Evolutionary conservation across 768 basidiomycete genomes (phyloP), one percentile per base, ranked within the genome.

Genomic region (Solioccasus polychromus): DNA sequence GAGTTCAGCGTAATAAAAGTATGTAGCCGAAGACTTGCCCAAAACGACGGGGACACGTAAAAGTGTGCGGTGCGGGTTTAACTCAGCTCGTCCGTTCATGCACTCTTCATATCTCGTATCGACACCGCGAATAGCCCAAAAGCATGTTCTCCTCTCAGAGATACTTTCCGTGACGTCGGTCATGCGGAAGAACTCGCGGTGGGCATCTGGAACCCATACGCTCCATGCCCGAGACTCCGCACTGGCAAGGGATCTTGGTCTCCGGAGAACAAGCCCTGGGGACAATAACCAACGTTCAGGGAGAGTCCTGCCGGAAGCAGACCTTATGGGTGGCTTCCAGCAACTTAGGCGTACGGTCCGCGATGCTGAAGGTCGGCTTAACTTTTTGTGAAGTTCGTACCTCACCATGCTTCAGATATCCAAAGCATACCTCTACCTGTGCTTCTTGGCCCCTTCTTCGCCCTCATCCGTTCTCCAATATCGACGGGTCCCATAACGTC

Each of bases 401-500:
- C 61, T 65, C 25, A 53, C 45, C 36, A n/a, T 48, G 36, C n/a
- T 45, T 28, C 51, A 92, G 91, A 88, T 56, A 64, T 89, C 48
- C 67, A 67, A 47, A 66, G 68, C 5, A 58, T 85, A 24, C 78
- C 83, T 31, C 67, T 92, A 7, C 64, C 81, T 9, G 71, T 73
- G 2, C 65, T 99, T 28, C 76, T 97, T 9, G 71, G 77, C 7
- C 96, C 96, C 0, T 98, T 99, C 72, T 88, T 97, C 54, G 80
- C 92, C 12, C 83, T 99, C 18, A 85, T 98, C 43, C 85, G 92
- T 14, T 97, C 95, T 4, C 88, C 92, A 35, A 73, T 96, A 26
- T 98, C 95, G 0, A 96, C 94, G 1, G 95, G 94, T 5, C 93
- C 94, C 10, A 98, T 99, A 52, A 97, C 96, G 0, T 94, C 95